Base-by-base conservation (phyloP, 305 asterid species). In the Fraxinus nigra region DNA sequence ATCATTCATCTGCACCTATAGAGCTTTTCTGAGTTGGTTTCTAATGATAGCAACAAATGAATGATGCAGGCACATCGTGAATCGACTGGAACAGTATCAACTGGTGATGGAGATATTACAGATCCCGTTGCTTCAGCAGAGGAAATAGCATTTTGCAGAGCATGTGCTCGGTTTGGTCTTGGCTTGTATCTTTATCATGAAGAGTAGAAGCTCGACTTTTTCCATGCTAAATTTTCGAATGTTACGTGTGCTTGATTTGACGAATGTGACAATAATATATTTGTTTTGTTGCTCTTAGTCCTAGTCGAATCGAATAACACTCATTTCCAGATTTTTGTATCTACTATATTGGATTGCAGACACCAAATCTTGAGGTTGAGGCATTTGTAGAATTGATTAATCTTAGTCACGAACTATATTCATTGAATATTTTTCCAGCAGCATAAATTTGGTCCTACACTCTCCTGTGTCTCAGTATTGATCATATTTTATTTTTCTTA, bases 121-220 rank as follows among this genome's bases (percentile, higher is more conserved):
- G 97, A 95, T 86, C 93, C 93, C 11, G 99, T 94, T 81, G 93
- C 93, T 72, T 97, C 95, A 22, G 99, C 99, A 20, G 99, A 95
- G 88, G 93, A 94, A 89, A 84, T 94, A 77, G 98, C 99, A 37
- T 95, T 94, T 86, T 94, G 99, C 95, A 86, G 90, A 88, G 97
- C 99, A 30, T 94, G 99, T 80, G 93, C 98, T 75, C 91, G 99
- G 40, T 95, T 95, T 79, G 98, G 99, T 67, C 97, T 95, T 80
- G 99, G 98, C 82, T 89, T 95, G 83, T 95, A 95, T 84, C 97
- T 93, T 73, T 95, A 92, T 89, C 97, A 93, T 72, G 91, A 95
- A 86, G 92, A 86, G 10, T 87, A 86, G 87, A 80, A 63, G 78
- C 75, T 30, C 67, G 16, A 80, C 28, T 73, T 72, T 80, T 79